These are phyloP conservation scores for Saccharomyces uvarum DNA, from an alignment of 1,139 yeast species.

Conservation along the genomic window DNA sequence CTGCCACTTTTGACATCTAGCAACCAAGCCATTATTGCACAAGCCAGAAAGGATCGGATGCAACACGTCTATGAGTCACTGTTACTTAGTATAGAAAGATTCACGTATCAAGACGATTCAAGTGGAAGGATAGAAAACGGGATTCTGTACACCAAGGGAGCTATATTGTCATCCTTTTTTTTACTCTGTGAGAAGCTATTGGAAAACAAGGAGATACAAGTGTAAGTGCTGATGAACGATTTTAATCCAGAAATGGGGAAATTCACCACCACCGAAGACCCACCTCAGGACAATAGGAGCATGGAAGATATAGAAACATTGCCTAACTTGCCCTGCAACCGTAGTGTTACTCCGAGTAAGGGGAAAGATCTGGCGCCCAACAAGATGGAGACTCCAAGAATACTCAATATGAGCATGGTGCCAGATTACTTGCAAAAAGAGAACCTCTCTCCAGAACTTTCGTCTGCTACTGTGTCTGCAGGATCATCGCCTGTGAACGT, in stretches of 20 bases:
- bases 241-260: not conserved
- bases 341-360: not conserved
- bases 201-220: not conserved
- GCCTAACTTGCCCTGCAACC: not conserved
- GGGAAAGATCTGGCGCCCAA: not conserved
- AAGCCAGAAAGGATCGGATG: not conserved
- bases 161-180: not conserved
- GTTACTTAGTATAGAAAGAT: not conserved
- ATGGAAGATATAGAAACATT: not conserved
- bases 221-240: not conserved
- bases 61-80: not conserved
- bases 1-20: not conserved
- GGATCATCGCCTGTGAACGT: slow-evolving; percentile 19
- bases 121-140: not conserved
- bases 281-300: not conserved
- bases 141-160: not conserved
- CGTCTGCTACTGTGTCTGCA: slow-evolving; percentile 12
- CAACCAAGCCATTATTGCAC: not conserved
- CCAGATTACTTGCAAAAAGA: not conserved
- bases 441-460: not conserved
- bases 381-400: not conserved
- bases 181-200: not conserved
- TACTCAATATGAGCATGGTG: not conserved
- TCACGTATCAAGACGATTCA: not conserved
- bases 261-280: not conserved